Percentiles rank a stretch among this genome's conserved stretches.
phyloP scores from a whole-genome alignment of 2,329 filamentous ascomycete species.

The Hirsutella minnesotensis region DNA sequence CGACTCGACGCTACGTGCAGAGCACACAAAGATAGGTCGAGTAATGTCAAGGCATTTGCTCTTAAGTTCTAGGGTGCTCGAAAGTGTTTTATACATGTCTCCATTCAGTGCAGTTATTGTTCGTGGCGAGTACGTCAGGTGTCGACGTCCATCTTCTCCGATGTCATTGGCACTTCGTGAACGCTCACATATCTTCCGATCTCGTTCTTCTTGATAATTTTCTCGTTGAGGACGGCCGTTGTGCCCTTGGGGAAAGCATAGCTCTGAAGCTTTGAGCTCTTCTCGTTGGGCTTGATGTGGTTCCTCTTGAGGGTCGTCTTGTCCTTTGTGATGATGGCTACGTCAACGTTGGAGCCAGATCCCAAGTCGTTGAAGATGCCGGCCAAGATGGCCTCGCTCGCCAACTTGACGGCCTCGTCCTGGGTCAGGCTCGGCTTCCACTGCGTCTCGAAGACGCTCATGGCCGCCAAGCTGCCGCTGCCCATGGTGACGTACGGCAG shows the following conservation, averaged over 20 bases:
- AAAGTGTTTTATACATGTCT: constrained; percentile 3
- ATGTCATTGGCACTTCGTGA: constrained; percentile 65
- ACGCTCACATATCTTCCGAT: constrained; percentile 90
- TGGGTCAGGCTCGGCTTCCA: constrained; percentile 73
- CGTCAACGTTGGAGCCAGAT: constrained; percentile 93
- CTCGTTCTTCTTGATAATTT: constrained; percentile 87
- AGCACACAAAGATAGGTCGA: background rate
- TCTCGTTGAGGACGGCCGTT: constrained; percentile 93
- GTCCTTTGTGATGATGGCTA: constrained; percentile 87
- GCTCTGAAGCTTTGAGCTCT: constrained; percentile 82
- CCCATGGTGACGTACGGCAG: constrained; percentile 99
- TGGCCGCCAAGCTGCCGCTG: constrained; percentile 86
- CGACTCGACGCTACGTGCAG: background rate
- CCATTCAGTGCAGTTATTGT: background rate
- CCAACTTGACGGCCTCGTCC: constrained; percentile 73
- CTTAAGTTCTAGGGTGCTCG: constrained; percentile 1
- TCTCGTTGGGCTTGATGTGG: constrained; percentile 85
- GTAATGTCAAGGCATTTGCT: background rate
- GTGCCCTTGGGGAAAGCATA: constrained; percentile 86
- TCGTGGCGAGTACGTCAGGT: constrained; percentile 22
- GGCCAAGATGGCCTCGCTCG: constrained; percentile 78
- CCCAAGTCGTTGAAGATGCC: constrained; percentile 99
- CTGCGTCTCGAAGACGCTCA: constrained; percentile 94
- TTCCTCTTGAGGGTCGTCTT: constrained; percentile 92
- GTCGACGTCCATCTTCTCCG: constrained; percentile 60